These are phyloP conservation scores for Sugiyamaella japonica DNA, from an alignment of 1,139 yeast species.

Conservation along the genomic window DNA sequence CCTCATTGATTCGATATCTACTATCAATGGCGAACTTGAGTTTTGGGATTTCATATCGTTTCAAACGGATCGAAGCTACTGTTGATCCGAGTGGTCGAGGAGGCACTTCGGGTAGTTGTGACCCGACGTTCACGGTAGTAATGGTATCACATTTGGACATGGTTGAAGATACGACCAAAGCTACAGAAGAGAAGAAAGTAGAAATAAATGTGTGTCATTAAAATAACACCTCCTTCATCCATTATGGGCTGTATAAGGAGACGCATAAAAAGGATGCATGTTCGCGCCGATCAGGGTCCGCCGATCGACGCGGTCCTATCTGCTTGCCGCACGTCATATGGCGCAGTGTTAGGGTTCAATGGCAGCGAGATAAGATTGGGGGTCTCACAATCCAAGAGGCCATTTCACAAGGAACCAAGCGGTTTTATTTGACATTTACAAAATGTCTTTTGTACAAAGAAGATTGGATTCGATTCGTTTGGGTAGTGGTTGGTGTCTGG, in stretches of 20 bases:
- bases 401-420: too few species aligned
- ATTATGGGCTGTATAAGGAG: background rate
- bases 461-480: background rate
- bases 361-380: too few species aligned
- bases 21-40: conserved; percentile 57
- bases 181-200: background rate
- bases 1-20: conserved; percentile 57
- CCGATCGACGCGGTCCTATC: background rate
- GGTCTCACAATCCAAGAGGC: too few species aligned
- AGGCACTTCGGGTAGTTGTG: background rate
- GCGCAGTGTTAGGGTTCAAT: background rate
- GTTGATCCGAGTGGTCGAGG: conserved; percentile 9
- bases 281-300: background rate
- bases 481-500: background rate
- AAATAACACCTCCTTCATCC: too few species aligned
- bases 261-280: background rate
- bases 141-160: background rate
- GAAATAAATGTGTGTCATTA: background rate
- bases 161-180: background rate
- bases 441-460: background rate
- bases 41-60: conserved; percentile 1
- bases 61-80: conserved; percentile 3
- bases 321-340: background rate
- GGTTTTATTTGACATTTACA: too few species aligned
- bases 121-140: background rate